phyloP scores from a whole-genome alignment of 2,329 filamentous ascomycete genomes.

The Didymella keratinophila region DNA sequence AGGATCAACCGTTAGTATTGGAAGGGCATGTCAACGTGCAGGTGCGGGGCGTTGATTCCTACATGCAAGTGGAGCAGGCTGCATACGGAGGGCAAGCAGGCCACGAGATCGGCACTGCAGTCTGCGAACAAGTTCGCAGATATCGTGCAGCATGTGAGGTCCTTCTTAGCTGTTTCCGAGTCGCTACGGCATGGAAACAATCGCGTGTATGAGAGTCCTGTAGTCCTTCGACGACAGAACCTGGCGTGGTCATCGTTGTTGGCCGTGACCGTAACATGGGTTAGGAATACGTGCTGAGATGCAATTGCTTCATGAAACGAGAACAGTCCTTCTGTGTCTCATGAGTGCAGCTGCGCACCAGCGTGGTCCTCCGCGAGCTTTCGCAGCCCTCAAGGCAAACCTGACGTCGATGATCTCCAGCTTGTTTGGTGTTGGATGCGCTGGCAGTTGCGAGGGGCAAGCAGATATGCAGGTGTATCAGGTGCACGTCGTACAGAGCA shows the following conservation, averaged over 20 bases:
- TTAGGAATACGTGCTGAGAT: not conserved
- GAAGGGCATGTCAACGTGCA: conserved; percentile 16
- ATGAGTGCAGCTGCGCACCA: not conserved
- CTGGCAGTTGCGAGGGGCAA: conserved; percentile 5
- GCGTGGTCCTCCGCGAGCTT: conserved; percentile 12
- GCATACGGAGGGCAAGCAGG: conserved; percentile 14
- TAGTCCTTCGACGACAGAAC: not conserved
- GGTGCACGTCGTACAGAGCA: conserved; percentile 7
- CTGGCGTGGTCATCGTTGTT: not conserved
- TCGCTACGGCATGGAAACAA: not conserved
- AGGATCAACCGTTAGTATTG: not conserved
- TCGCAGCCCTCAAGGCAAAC: conserved; percentile 1
- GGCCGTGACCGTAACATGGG: not conserved
- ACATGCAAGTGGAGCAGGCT: conserved; percentile 5
- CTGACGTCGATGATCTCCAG: conserved; percentile 2
- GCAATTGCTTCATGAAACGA: not conserved
- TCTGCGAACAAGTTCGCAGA: conserved; percentile 28
- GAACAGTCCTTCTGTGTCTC: not conserved
- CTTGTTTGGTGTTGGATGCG: conserved; percentile 4
- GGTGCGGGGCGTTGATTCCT: conserved; percentile 13
- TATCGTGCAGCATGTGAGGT: conserved; percentile 8
- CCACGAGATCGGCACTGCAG: conserved; percentile 20
- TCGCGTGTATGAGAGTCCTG: not conserved
- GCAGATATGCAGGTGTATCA: conserved; percentile 6
- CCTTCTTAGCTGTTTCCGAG: not conserved